These are phyloP conservation scores for Ophiostoma himal-ulmi DNA, from an alignment of 2,329 filamentous ascomycete species.

Conservation along the genomic window DNA sequence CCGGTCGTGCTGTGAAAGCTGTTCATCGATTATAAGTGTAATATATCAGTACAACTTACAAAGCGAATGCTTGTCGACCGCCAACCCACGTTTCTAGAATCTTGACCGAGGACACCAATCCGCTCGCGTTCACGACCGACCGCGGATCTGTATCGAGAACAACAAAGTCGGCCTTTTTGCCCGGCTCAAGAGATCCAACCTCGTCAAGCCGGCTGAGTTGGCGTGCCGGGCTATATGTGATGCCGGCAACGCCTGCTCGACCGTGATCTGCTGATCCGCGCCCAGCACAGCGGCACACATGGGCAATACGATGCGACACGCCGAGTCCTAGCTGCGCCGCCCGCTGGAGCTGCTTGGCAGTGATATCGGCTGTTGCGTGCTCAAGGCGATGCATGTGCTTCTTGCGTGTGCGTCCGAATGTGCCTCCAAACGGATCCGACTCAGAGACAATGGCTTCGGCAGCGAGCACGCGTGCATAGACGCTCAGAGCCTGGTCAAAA, in stretches of 20 bases:
- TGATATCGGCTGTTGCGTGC: constrained; percentile 24
- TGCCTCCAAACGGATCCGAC: background rate
- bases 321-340: background rate
- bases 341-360: constrained; percentile 20
- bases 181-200: constrained; percentile 21
- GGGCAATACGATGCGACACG: background rate
- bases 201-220: constrained; percentile 22
- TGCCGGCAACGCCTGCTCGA: constrained; percentile 23
- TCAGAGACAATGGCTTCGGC: constrained; percentile 15
- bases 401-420: background rate
- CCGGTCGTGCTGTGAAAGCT: no score
- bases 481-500: constrained; percentile 23
- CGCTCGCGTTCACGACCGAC: background rate
- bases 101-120: constrained; percentile 13
- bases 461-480: constrained; percentile 21
- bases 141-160: constrained; percentile 22
- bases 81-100: constrained; percentile 22
- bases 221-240: constrained; percentile 21
- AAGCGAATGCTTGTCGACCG: background rate
- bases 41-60: background rate
- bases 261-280: constrained; percentile 18
- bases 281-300: constrained; percentile 16
- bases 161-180: constrained; percentile 24
- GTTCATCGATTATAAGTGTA: background rate
- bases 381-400: constrained; percentile 23